Conservation (phyloP, 1,284 basidiomycete genomes). For the Macrocystidia cucumis region DNA sequence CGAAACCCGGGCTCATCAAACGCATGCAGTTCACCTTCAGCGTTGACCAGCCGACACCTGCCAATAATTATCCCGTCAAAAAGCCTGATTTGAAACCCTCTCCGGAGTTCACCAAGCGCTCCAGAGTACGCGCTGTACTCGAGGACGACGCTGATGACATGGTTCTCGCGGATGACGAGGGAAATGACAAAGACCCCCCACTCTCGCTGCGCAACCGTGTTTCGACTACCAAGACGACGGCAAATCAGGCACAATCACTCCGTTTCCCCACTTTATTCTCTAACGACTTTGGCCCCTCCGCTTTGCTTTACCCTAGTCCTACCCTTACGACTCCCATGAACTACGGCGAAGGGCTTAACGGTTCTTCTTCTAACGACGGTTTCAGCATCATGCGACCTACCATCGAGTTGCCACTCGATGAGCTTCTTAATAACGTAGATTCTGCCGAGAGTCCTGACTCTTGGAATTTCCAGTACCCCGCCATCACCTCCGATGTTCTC, state of each 20-base stretch:
- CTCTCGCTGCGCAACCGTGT: conserved; percentile 29
- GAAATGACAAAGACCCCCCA: conserved; percentile 27
- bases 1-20: conserved; percentile 61
- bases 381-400: conserved; percentile 68
- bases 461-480: conserved; percentile 11
- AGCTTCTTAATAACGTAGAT: conserved; percentile 48
- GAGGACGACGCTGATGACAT: conserved; percentile 19
- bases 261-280: conserved; percentile 68
- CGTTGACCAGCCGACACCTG: conserved; percentile 56
- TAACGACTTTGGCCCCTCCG: conserved; percentile 65
- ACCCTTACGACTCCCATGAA: conserved; percentile 58
- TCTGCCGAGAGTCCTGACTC: conserved; percentile 15
- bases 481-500: conserved; percentile 9
- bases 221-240: conserved; percentile 7
- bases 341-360: conserved; percentile 64
- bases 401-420: conserved; percentile 73
- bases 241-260: conserved; percentile 18
- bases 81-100: conserved; percentile 65
- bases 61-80: conserved; percentile 37
- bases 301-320: conserved; percentile 62
- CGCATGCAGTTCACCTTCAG: conserved; percentile 83
- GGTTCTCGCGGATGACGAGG: conserved; percentile 21
- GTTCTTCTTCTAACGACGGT: conserved; percentile 34
- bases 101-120: conserved; percentile 52
- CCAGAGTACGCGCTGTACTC: conserved; percentile 12